phyloP scores from a whole-genome alignment of 164 flowering plant species.

The Chimonanthus salicifolius region DNA sequence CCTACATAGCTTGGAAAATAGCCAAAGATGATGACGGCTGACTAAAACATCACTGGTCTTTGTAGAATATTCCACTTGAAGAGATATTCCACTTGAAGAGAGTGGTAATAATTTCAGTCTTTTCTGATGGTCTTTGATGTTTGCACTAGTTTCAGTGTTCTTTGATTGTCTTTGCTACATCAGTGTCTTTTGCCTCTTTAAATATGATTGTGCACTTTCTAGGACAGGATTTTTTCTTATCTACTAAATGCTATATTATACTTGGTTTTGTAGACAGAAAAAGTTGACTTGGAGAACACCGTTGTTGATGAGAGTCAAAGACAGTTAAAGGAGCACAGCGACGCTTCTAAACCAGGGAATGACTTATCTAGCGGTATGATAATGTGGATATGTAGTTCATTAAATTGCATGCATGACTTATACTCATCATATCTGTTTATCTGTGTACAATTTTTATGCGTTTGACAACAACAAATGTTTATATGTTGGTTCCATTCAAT shows the following conservation, averaged over 20 bases:
- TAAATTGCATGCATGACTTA: background rate
- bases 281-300: slow-evolving; percentile 95
- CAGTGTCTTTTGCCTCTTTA: no score
- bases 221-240: background rate
- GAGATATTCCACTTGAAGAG: no score
- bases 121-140: no score
- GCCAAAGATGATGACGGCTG: no score
- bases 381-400: background rate
- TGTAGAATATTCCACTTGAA: no score
- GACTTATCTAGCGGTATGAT: slow-evolving; percentile 29
- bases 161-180: no score
- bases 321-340: slow-evolving; percentile 46
- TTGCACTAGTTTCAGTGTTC: no score
- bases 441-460: background rate
- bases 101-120: no score
- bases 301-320: slow-evolving; percentile 98
- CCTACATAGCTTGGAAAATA: no score
- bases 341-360: slow-evolving; percentile 25
- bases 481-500: background rate
- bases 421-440: background rate
- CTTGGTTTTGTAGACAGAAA: slow-evolving; percentile 75
- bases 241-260: background rate
- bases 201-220: no score
- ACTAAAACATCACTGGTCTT: no score
- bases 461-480: background rate